These are phyloP conservation scores for Termitomyces sp. DNA, from an alignment of 768 basidiomycete species.

Conservation along the genomic window DNA sequence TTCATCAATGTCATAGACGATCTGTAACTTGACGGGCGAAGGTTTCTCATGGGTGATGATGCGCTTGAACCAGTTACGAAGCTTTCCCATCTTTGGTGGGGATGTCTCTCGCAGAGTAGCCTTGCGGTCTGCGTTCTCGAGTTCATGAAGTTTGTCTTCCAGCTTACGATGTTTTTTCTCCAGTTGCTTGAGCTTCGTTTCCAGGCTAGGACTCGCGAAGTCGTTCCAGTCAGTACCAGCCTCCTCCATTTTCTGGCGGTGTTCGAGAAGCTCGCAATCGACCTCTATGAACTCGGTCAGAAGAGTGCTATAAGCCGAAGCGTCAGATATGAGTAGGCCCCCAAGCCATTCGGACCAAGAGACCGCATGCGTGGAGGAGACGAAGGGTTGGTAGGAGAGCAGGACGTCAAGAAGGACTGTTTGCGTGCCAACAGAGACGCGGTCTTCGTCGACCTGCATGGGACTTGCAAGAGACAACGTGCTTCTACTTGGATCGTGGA, in stretches of 20 bases:
- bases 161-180: conserved; percentile 39
- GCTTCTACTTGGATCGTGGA: conserved; percentile 10
- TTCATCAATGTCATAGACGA: conserved; percentile 39
- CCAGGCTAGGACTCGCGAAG: conserved; percentile 20
- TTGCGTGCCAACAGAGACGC: conserved; percentile 24
- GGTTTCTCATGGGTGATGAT: conserved; percentile 41
- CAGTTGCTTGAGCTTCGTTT: conserved; percentile 37
- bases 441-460: conserved; percentile 12
- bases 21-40: conserved; percentile 28
- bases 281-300: conserved; percentile 24
- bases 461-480: conserved; percentile 13
- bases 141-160: conserved; percentile 29
- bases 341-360: conserved; percentile 41
- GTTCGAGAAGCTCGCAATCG: conserved; percentile 25
- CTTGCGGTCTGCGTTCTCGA: conserved; percentile 20
- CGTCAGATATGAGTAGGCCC: conserved; percentile 21
- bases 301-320: conserved; percentile 26
- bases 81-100: conserved; percentile 38
- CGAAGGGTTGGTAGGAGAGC: conserved; percentile 1
- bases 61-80: conserved; percentile 65
- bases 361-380: conserved; percentile 14
- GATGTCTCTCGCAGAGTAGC: conserved; percentile 21
- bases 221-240: conserved; percentile 13
- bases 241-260: conserved; percentile 16
- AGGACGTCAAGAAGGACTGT: conserved; percentile 22